Evolutionary conservation across 2,329 filamentous ascomycete species (phyloP), one percentile per base, ranked within the genome.

Genomic region (Fusarium chuoi): DNA sequence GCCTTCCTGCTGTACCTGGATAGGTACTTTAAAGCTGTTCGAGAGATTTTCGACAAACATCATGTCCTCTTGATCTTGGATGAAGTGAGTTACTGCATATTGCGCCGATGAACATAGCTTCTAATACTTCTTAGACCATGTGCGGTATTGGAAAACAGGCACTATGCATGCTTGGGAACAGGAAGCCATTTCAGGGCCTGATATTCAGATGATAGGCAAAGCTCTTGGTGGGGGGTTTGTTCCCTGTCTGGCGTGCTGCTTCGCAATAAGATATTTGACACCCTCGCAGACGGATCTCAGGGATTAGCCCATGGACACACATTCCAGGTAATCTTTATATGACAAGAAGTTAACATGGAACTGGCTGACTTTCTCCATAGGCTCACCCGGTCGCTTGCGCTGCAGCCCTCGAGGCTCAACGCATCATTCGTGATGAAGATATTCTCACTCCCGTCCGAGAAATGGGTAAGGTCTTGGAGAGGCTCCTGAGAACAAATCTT

Each of bases 91-190:
- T 46, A 20, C 22, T 35, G 11, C 41, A 7, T 13, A 33, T 10
- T 33, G 15, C 13, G 13, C 22, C 15, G 22, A 49, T n/a, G 17
- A 18, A 22, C 46, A 49, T 49, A 13, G 5, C n/a, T 33, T 18
- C 7, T 49, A 49, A 49, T 17, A 18, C 22, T 18, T 33, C 15
- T 33, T 33, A 65, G 72, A 75, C 78, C 33, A 78, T 78, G 73
- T 78, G 71, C 24, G 76, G 76, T 5, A 76, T 77, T 73, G 75
- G 75, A 68, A 71, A 13, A 70, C 62, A 0, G 75, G 73, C 5
- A 73, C 68, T 20, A 68, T 78, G 60, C 73, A 78, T 65, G 76
- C 73, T 4, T 76, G 63, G 68, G 64, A 76, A 45, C 74, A 76
- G 30, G 73, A 73, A n/a, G 60, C 30, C 7, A 72, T 76, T 7